Evolutionary conservation across 495 filamentous ascomycete species (phyloP).

Genomic region (Immersiella caudata): DNA sequence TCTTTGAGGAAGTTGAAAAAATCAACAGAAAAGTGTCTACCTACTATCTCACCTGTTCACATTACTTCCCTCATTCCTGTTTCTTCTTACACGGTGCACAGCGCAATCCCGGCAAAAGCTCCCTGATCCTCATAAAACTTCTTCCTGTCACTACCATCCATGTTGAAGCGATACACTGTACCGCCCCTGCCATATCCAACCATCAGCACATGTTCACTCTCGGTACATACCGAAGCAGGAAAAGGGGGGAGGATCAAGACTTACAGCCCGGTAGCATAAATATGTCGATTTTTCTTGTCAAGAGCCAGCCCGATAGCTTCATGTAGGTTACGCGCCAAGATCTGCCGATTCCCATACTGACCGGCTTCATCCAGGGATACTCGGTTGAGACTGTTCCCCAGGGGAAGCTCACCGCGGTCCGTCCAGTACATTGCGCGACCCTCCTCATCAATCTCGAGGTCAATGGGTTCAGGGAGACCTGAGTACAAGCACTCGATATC

Average conservation of each 20-base stretch:
- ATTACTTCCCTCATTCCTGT: neutral
- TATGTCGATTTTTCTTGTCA: constrained; percentile 39
- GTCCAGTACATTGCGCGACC: constrained; percentile 55
- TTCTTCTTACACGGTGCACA: constrained; percentile 24
- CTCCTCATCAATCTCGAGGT: constrained; percentile 52
- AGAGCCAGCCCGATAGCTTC: constrained; percentile 55
- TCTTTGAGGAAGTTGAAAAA: no score
- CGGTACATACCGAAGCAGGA: no score
- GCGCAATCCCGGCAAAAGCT: constrained; percentile 32
- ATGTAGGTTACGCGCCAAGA: constrained; percentile 45
- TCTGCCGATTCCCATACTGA: constrained; percentile 21
- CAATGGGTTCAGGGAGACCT: constrained; percentile 57
- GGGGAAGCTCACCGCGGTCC: constrained; percentile 55
- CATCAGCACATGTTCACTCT: neutral
- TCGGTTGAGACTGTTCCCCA: constrained; percentile 52
- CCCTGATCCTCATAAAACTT: constrained; percentile 35
- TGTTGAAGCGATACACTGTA: constrained; percentile 47
- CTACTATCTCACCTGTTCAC: neutral
- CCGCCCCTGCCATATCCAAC: constrained; percentile 35
- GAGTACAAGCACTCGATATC: constrained; percentile 51
- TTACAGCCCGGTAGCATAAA: constrained; percentile 50
- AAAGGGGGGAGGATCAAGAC: constrained; percentile 2
- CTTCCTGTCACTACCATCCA: constrained; percentile 47
- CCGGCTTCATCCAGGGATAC: constrained; percentile 24
- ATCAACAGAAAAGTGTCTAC: neutral